phyloP scores from a whole-genome alignment of 805 yeast species.

The Ogataea dorogensis region DNA sequence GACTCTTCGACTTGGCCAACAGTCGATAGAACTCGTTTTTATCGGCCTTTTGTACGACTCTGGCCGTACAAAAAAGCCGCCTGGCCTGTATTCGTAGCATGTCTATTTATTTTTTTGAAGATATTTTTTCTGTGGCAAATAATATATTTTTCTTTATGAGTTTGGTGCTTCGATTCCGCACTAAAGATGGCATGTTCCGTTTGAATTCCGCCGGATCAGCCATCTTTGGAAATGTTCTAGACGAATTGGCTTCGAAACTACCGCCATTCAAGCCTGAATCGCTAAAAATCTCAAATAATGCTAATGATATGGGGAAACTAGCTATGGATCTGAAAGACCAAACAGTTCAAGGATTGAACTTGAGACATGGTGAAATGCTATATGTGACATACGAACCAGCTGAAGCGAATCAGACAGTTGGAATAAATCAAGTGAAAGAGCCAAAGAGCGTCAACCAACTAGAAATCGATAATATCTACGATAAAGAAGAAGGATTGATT shows the following conservation, averaged over 20 bases:
- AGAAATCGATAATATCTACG: conserved; percentile 65
- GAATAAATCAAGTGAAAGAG: conserved; percentile 8
- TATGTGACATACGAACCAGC: conserved; percentile 39
- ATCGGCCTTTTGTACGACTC: conserved; percentile 2
- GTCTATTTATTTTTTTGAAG: neutral
- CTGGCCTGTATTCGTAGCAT: conserved; percentile 6
- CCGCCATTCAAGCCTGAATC: conserved; percentile 35
- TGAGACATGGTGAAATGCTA: conserved; percentile 62
- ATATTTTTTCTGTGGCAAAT: conserved; percentile 12
- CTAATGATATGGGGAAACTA: conserved; percentile 42
- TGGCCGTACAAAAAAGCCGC: neutral
- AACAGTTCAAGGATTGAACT: conserved; percentile 42
- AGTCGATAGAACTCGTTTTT: conserved; percentile 20
- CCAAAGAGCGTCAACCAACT: conserved; percentile 42
- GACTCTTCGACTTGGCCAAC: conserved; percentile 19
- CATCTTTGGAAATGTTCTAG: conserved; percentile 24
- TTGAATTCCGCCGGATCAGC: conserved; percentile 38
- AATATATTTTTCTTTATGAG: conserved; percentile 1
- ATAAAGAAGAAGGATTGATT: conserved; percentile 69
- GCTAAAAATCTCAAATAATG: conserved; percentile 43
- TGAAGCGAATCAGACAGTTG: conserved; percentile 12
- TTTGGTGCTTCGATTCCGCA: conserved; percentile 72
- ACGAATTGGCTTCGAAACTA: conserved; percentile 31
- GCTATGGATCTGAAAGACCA: conserved; percentile 32
- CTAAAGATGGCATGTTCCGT: conserved; percentile 82